Evolutionary conservation across 225 moss, liverwort and hornwort genomes (phyloP).

Genomic region (Physcomitrium patens): DNA sequence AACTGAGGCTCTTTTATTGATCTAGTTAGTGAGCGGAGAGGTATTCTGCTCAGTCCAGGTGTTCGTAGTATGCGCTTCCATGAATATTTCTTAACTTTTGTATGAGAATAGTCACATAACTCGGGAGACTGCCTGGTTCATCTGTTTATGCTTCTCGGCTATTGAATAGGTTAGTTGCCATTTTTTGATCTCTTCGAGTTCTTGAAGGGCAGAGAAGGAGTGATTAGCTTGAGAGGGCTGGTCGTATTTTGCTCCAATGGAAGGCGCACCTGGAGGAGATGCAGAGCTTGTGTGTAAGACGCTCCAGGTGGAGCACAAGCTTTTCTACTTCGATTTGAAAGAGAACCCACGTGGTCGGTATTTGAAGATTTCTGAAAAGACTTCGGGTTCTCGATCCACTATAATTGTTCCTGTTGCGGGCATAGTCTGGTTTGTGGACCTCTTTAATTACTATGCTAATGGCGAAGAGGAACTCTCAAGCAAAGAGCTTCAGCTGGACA

Average conservation of each 20-base stretch:
- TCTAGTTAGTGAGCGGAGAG: neutral
- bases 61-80: slow-evolving; percentile 2
- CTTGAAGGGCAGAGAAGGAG: slow-evolving; percentile 18
- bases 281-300: slow-evolving; percentile 73
- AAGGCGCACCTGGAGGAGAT: slow-evolving; percentile 68
- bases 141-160: neutral
- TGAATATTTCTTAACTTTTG: neutral
- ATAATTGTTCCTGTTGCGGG: slow-evolving; percentile 75
- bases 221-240: slow-evolving; percentile 13
- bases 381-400: slow-evolving; percentile 68
- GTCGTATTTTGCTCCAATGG: slow-evolving; percentile 52
- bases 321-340: slow-evolving; percentile 74
- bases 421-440: slow-evolving; percentile 73
- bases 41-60: neutral
- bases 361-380: slow-evolving; percentile 72
- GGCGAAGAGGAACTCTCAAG: slow-evolving; percentile 72
- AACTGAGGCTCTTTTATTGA: neutral
- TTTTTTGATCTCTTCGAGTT: slow-evolving; percentile 11
- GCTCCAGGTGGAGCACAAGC: slow-evolving; percentile 81
- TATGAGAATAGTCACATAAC: neutral
- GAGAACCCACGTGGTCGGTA: slow-evolving; percentile 72
- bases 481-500: slow-evolving; percentile 76
- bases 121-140: slow-evolving; percentile 7
- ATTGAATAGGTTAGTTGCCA: neutral
- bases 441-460: slow-evolving; percentile 73